Base-by-base conservation (phyloP, 2,329 filamentous ascomycete genomes). In the Botrytis squamosa region DNA sequence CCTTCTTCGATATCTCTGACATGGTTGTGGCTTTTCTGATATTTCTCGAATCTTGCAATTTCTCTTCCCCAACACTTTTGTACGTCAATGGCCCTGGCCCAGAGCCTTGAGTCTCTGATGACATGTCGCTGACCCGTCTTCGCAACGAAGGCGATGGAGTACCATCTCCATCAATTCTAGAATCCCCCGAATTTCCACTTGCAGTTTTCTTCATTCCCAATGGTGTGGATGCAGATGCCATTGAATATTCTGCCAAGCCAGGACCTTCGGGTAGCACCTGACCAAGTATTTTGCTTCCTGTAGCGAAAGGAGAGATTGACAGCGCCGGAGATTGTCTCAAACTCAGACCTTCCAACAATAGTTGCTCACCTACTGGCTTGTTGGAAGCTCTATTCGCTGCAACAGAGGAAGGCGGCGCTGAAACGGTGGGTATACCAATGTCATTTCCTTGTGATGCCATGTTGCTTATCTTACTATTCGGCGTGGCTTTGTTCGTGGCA, bases 401-500 rank as follows among this genome's bases (percentile, higher is more conserved):
- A 33, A 29, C 6, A 0, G 52, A 49, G 18, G 25, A 10, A 40
- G 16, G n/a, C 1, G 49, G 42, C 5, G 46, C 4, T 4, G 65
- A 29, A 2, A 29, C 29, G 29, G 29, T 29, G 29, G 29, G 29
- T 29, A 29, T 29, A 44, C 25, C 10, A 4, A 33, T n/a, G 7
- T 18, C n/a, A 22, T 2, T 42, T 42, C 18, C 49, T 16, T 33
- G 49, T 1, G 10, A 22, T n/a, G 73, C 74, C n/a, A 0, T 33
- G n/a, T 40, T 77, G 70, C 16, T 18, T 22, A 60, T 36, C 4
- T 52, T 14, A 2, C 18, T 4, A 33, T 7, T 25, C 1, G 36
- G 20, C 9, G 1, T 38, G 18, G 10, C 25, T 7, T 1, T 33
- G 0, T 33, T 33, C 8, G 7, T 4, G 1, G 29, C 10, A 1